Evolutionary conservation across 2,329 filamentous ascomycete genomes (phyloP).

Genomic region (Dactylellina drechsleri): DNA sequence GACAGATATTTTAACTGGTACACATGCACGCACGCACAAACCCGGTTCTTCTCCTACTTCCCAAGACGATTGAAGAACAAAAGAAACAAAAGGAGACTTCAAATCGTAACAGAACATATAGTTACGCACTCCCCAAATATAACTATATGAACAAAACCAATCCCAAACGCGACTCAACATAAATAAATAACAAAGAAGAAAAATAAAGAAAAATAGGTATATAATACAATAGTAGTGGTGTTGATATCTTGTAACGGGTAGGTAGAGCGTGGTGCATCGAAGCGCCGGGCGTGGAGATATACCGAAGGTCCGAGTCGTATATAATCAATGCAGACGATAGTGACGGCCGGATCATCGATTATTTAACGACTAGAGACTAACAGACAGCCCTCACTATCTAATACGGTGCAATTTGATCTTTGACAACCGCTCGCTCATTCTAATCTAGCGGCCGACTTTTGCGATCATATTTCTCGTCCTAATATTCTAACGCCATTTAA

Average conservation of each 20-base stretch:
- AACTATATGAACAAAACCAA: no score
- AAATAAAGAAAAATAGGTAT: neutral
- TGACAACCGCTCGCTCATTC: neutral
- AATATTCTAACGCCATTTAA: neutral
- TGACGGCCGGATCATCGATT: neutral
- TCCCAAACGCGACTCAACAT: neutral
- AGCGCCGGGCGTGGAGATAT: neutral
- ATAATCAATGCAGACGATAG: no score
- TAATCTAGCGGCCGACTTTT: neutral
- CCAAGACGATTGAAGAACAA: no score
- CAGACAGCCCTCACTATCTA: neutral
- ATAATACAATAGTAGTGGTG: constrained; percentile 17
- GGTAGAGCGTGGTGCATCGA: neutral
- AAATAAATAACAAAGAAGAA: neutral
- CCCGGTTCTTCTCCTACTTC: no score
- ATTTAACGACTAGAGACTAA: neutral
- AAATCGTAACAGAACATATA: no score
- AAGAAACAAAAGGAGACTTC: constrained; percentile 71
- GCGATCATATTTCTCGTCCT: neutral
- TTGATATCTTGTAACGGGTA: neutral
- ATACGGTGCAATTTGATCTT: constrained; percentile 4
- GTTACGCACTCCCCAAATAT: neutral
- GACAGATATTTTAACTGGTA: no score
- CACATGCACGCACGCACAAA: no score
- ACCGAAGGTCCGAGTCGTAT: neutral